Percentiles rank a stretch among this genome's conserved stretches.
Evolutionary conservation across 2,329 filamentous ascomycete species (phyloP).

Genomic region (Fusarium burgessii): DNA sequence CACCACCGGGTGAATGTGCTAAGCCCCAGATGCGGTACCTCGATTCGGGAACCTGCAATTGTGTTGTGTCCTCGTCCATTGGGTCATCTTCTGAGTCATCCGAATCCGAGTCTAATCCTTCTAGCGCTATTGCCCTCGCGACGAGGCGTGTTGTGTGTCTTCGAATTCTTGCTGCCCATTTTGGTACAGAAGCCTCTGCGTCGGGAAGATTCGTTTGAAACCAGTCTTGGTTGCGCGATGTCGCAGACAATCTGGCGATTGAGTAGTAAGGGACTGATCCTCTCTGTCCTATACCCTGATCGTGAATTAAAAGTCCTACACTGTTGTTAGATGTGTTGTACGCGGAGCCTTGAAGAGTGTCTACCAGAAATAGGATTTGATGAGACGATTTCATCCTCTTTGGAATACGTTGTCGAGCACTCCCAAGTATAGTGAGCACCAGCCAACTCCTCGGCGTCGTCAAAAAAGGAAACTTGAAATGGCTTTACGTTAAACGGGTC

Average conservation of each 20-base stretch:
- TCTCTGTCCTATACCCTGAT: conserved; percentile 40
- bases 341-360: not conserved
- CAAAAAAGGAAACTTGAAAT: conserved; percentile 62
- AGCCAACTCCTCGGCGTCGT: conserved; percentile 35
- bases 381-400: conserved; percentile 47
- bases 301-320: conserved; percentile 61
- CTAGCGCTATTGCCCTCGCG: conserved; percentile 59
- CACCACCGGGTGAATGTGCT: conserved; percentile 63
- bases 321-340: conserved; percentile 3
- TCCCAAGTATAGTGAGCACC: conserved; percentile 55
- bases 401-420: conserved; percentile 61
- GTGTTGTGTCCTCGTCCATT: conserved; percentile 50
- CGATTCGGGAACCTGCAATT: conserved; percentile 60
- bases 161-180: conserved; percentile 63
- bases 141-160: conserved; percentile 59
- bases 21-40: conserved; percentile 67
- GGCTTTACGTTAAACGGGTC: conserved; percentile 63
- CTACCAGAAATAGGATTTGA: conserved; percentile 49
- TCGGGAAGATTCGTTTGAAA: conserved; percentile 62
- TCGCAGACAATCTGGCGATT: conserved; percentile 65
- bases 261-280: conserved; percentile 61
- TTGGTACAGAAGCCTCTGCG: conserved; percentile 46
- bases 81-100: conserved; percentile 49
- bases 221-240: conserved; percentile 64
- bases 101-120: conserved; percentile 51